Evolutionary conservation across 2,329 filamentous ascomycete species (phyloP).

Genomic region (Alternaria dauci): DNA sequence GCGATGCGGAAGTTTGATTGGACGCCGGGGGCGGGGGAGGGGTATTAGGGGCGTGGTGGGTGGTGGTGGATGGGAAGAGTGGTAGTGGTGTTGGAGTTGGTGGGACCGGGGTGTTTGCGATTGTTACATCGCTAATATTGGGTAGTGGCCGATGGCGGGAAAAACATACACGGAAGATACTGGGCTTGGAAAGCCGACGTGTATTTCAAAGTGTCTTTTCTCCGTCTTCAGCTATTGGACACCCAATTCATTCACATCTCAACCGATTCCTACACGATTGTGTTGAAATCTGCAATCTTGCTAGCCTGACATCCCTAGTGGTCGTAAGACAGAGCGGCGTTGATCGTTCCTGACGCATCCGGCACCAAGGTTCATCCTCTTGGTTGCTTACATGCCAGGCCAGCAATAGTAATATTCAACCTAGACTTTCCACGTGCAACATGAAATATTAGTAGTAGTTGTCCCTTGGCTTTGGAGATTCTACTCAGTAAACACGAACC

Average conservation of each 20-base stretch:
- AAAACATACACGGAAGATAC: not conserved
- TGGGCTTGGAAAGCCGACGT: not conserved
- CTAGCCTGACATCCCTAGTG: too few relatives aligned
- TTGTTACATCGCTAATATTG: not conserved
- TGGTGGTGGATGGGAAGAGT: not conserved
- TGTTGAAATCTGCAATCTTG: not conserved
- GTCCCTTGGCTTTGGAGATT: too few relatives aligned
- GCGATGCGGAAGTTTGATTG: constrained; percentile 2
- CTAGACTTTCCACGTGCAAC: too few relatives aligned
- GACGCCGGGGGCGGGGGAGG: not conserved
- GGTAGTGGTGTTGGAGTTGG: too few relatives aligned
- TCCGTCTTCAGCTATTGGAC: not conserved
- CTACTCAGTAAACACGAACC: too few relatives aligned
- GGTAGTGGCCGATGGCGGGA: not conserved
- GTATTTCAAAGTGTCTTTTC: not conserved
- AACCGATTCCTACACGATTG: not conserved
- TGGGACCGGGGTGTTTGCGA: not conserved
- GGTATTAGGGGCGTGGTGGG: not conserved
- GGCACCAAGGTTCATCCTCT: too few relatives aligned
- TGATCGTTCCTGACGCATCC: too few relatives aligned
- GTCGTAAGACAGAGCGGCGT: too few relatives aligned
- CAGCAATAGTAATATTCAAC: too few relatives aligned
- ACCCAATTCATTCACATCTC: not conserved
- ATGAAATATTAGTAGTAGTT: too few relatives aligned
- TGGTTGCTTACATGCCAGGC: too few relatives aligned